These are phyloP conservation scores for Erythrophleum fordii DNA, from an alignment of 306 rosid species.

Conservation along the genomic window DNA sequence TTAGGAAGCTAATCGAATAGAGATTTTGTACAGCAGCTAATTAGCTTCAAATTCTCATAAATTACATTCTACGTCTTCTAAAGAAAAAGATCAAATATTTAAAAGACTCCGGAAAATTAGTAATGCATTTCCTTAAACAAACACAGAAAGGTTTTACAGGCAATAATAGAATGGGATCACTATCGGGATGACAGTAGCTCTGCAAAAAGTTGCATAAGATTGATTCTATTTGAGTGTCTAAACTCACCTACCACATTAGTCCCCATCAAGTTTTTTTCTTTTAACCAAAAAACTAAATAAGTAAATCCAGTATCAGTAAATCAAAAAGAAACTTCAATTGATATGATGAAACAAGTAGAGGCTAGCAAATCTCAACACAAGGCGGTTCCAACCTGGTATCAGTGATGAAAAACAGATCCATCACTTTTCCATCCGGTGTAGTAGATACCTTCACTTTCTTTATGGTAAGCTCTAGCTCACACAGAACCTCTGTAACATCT, in stretches of 20 bases:
- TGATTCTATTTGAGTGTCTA: conserved; percentile 3
- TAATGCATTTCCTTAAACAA: neutral
- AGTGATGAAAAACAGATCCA: conserved; percentile 89
- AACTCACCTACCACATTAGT: conserved; percentile 15
- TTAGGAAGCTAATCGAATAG: conserved; percentile 29
- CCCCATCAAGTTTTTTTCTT: neutral
- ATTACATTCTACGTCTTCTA: neutral
- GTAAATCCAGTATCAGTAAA: neutral
- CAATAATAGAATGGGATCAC: neutral
- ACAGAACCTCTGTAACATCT: conserved; percentile 91
- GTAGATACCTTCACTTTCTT: conserved; percentile 96
- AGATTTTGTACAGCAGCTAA: neutral
- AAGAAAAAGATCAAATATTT: neutral
- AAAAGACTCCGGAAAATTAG: neutral
- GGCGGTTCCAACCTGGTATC: conserved; percentile 70
- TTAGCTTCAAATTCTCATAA: conserved; percentile 4
- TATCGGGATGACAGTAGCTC: neutral
- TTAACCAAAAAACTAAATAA: neutral
- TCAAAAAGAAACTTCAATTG: conserved; percentile 17
- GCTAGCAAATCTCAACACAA: conserved; percentile 16
- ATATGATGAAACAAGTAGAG: neutral
- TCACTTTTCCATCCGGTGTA: conserved; percentile 91
- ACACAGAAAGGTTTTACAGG: too few species aligned
- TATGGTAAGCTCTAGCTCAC: conserved; percentile 84
- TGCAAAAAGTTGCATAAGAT: conserved; percentile 6